Base-by-base conservation (phyloP, 2,329 filamentous ascomycete genomes). In the Chaetomiaceae sp. region DNA sequence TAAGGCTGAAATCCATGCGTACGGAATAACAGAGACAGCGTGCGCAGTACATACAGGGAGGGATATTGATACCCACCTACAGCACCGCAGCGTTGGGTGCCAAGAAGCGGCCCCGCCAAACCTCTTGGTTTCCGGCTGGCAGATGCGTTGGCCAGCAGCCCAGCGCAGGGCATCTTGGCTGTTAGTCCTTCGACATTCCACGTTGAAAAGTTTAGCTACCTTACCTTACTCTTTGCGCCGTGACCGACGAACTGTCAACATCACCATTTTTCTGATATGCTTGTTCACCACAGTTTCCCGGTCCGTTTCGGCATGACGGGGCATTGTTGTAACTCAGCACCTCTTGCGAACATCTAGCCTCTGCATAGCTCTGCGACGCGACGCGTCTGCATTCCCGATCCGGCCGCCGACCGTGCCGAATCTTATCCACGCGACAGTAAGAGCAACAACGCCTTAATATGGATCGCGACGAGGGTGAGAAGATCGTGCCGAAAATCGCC, bases 391-490 rank as follows among this genome's bases (percentile, higher is more conserved):
- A 14, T 19, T 49, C 13, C 7, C 35, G 3, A 39, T 19, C 17
- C n/a, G 23, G 43, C 31, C 12, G 25, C 20, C 40, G 23, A 46
- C 47, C 20, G 1, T n/a, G 12, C 31, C 37, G n/a, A 17, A n/a
- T 31, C 17, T n/a, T 17, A 7, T 27, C 27, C 27, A 38, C 27
- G 25, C 44, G 19, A 27, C 34, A 21, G 31, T 35, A 34, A 38
- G 23, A 12, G 16, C 23, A 17, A 30, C 30, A 45, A 27, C 6
- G 25, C 6, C 30, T 17, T 30, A 59, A 47, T 38, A 67, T 66
- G 60, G 59, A 65, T 37, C 61, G 59, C 54, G 56, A 63, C 41
- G 48, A 21, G 20, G 34, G 48, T 19, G 53, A 55, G 25, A 52
- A 53, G 20, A 14, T 52, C 30, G 42, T 33, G 37, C 21, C 17